Base-by-base conservation (phyloP, 257 asterid genomes). In the Fraxinus anomala region DNA sequence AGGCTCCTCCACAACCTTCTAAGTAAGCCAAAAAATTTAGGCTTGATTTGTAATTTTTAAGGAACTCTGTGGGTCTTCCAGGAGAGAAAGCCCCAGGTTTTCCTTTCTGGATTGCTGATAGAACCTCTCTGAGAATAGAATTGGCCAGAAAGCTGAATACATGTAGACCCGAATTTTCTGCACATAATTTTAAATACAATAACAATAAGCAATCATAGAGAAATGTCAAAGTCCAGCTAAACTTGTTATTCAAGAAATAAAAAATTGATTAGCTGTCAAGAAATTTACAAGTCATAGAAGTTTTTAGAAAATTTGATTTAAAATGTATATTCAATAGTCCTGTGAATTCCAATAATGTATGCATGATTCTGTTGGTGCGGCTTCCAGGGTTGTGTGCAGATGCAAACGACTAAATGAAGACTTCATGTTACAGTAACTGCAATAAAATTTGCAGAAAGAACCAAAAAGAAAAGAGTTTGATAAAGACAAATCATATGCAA, bases 151-250 rank as follows among this genome's bases (percentile, higher is more conserved):
- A 96, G 85, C 94, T 96, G 82, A 94, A 96, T 70, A 96, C 98
- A 74, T 96, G 99, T 54, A 96, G 89, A 83, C 99, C 99, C 56
- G 98, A 90, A 86, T 96, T 96, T 80, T 95, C 98, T 94, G 98
- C 86, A 78, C 16, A 72, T 44, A 68, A 80, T 47, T 68, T 68
- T 24, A 83, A 68, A 74, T 49, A 39, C 30, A 66, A 75, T 40
- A 71, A 63, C 63, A 71, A 74, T 84, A 74, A 84, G 82, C 81
- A 69, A 12, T 26, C 40, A 59, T 72, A 72, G 37, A 68, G 73
- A 75, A 68, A 75, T 23, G 75, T 54, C 65, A 70, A 68, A 47
- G 40, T 37, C 77, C 21, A 11, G 39, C 51, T 42, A 54, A 75
- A 12, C 77, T 49, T 44, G 63, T 47, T 42, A 76, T 6, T 26